These are phyloP conservation scores for Fomitopsis schrenkii DNA, from an alignment of 1,284 basidiomycete species.

Conservation along the genomic window DNA sequence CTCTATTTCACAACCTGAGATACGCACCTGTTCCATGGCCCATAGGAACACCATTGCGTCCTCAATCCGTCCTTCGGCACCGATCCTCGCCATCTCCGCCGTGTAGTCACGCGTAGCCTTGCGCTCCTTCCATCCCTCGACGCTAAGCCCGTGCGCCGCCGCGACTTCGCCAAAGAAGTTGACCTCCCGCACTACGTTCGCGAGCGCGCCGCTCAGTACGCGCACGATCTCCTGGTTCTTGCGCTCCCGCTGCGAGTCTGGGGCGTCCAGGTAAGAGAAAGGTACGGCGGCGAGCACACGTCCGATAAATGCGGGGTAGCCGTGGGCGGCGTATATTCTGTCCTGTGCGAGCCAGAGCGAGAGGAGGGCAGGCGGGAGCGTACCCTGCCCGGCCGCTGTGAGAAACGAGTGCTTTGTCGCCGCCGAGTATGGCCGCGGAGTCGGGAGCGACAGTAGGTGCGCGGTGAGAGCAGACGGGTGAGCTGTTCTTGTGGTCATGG, in stretches of 20 bases:
- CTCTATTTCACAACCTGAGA: not conserved
- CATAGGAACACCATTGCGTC: slow-evolving; percentile 70
- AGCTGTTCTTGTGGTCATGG: not conserved
- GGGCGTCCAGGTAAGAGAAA: slow-evolving; percentile 32
- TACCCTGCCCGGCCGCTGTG: slow-evolving; percentile 43
- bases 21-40: slow-evolving; percentile 69
- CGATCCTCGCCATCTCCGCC: slow-evolving; percentile 61
- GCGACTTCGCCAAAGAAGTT: slow-evolving; percentile 58
- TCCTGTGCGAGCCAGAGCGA: slow-evolving; percentile 64
- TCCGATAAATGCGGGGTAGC: slow-evolving; percentile 60
- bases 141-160: slow-evolving; percentile 36
- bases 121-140: slow-evolving; percentile 49
- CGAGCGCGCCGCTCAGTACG: slow-evolving; percentile 46
- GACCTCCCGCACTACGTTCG: slow-evolving; percentile 58
- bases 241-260: slow-evolving; percentile 31
- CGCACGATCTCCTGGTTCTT: slow-evolving; percentile 43
- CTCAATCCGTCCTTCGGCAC: slow-evolving; percentile 42
- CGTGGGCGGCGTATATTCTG: slow-evolving; percentile 65
- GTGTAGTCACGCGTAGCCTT: slow-evolving; percentile 65
- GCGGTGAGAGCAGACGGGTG: slow-evolving; percentile 17
- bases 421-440: slow-evolving; percentile 34
- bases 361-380: slow-evolving; percentile 42
- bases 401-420: slow-evolving; percentile 59
- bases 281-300: slow-evolving; percentile 51
- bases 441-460: slow-evolving; percentile 33